phyloP scores from a whole-genome alignment of 2,329 filamentous ascomycete species.

The Albifimbria verrucaria region DNA sequence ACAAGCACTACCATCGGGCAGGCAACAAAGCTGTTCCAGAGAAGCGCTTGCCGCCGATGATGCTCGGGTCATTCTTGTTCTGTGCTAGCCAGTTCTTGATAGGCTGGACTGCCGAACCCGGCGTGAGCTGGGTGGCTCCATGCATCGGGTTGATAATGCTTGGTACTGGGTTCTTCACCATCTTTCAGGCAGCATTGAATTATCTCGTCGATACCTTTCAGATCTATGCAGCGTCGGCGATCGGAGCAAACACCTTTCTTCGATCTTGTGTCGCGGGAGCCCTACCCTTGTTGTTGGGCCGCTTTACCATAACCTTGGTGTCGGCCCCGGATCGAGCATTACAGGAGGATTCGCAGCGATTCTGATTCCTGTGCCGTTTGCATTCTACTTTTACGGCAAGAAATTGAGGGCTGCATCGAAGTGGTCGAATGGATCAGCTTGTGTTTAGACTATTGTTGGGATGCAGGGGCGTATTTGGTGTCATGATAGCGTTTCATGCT shows the following conservation, averaged over 20 bases:
- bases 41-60: constrained; percentile 49
- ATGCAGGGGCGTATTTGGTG: too few relatives aligned
- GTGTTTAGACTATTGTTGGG: constrained; percentile 5
- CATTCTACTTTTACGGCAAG: constrained; percentile 55
- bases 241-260: constrained; percentile 63
- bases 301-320: constrained; percentile 62
- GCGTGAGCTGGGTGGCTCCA: constrained; percentile 57
- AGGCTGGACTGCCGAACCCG: constrained; percentile 54
- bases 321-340: constrained; percentile 60
- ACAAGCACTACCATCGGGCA: constrained; percentile 50
- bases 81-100: constrained; percentile 55
- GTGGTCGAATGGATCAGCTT: constrained; percentile 39
- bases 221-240: constrained; percentile 43
- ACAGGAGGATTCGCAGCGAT: constrained; percentile 54
- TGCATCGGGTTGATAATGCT: constrained; percentile 49
- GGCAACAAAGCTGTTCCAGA: constrained; percentile 53
- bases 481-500: too few relatives aligned
- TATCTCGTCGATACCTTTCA: constrained; percentile 63
- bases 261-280: constrained; percentile 66
- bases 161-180: constrained; percentile 43
- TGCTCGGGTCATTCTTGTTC: constrained; percentile 50
- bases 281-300: constrained; percentile 66
- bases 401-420: constrained; percentile 50
- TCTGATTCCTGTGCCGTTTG: constrained; percentile 55
- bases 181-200: constrained; percentile 51